Evolutionary conservation across 2,329 filamentous ascomycete species (phyloP), one percentile per base, ranked within the genome.

Genomic region (Botrytis tulipae): DNA sequence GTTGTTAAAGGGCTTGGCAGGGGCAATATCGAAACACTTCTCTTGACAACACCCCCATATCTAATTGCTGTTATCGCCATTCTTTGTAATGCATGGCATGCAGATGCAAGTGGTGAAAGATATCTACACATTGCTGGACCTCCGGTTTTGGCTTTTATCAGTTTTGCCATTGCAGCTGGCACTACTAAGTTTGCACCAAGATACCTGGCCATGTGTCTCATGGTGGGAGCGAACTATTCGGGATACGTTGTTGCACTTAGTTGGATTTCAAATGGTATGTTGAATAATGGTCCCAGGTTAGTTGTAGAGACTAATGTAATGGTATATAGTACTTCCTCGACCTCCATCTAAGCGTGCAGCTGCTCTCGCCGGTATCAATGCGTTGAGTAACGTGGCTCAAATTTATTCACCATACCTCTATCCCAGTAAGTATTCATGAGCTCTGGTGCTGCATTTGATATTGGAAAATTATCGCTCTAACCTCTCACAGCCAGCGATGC

Each of bases 371-470:
- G 73, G 73, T 42, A 73, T 77, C 42, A 77, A 77, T 46, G 73
- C 75, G 4, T 35, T 77, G 8, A 75, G 75, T 18, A 93, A 94
- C 80, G 85, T 86, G 22, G 88, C 87, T 60, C 89, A 86, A 68
- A 94, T 94, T 76, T 93, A 91, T 78, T 88, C 89, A 0, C 86
- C 84, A 67, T 91, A 91, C 78, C 87, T 92, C 20, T 73, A 73
- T 70, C 65, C 71, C 18, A 60, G 42, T 69, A 70, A 37, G 48
- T n/a, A 29, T 14, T 69, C 9, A 29, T n/a, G 20, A 12, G 25
- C 40, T 12, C 42, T 22, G 20, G 20, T 25, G 32, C 18, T 7
- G 18, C 40, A 25, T 35, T 35, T 16, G 14, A 37, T n/a, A 10
- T 29, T 32, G 29, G 10, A 10, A 40, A 10, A 20, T 42, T 70